A percentile compares a stretch with the other conserved stretches of the same genome.
phyloP scores from a whole-genome alignment of 2,329 filamentous ascomycete genomes.

The Sarocladiaceae sp. region DNA sequence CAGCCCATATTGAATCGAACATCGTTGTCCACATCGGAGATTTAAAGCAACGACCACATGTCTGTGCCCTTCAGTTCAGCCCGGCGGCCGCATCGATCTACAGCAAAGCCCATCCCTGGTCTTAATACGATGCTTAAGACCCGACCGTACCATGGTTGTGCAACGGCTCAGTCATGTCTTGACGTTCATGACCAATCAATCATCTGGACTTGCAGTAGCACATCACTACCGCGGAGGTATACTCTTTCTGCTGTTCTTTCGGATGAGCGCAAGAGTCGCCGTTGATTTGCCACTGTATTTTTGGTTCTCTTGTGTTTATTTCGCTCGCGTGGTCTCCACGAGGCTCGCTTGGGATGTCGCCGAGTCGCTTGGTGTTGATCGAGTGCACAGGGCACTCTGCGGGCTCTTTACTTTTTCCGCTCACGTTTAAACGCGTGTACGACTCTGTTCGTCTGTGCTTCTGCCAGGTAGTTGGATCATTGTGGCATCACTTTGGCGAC shows the following conservation, averaged over 20 bases:
- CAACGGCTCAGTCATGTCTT: not conserved
- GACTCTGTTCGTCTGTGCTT: too few relatives aligned
- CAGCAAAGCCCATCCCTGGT: not conserved
- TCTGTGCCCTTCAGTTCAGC: not conserved
- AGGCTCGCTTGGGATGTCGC: not conserved
- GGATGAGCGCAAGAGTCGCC: not conserved
- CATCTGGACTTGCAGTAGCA: too few relatives aligned
- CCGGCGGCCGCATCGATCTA: not conserved
- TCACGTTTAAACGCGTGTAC: too few relatives aligned
- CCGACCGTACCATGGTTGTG: not conserved
- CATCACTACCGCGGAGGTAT: too few relatives aligned
- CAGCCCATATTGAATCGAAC: too few relatives aligned
- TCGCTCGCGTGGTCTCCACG: slow-evolving; percentile 3
- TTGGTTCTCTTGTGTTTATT: too few relatives aligned
- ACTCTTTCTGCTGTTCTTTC: too few relatives aligned
- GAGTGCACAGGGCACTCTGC: not conserved
- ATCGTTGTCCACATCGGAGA: not conserved
- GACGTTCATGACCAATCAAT: not conserved
- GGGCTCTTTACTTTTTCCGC: not conserved
- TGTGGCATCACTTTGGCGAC: too few relatives aligned
- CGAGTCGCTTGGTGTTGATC: not conserved
- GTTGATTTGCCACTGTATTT: not conserved
- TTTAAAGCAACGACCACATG: not conserved
- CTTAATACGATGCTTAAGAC: slow-evolving; percentile 4
- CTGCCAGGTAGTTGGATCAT: too few relatives aligned